Percentiles rank a stretch among this genome's conserved stretches.
Conservation (phyloP, 805 yeast genomes). For the Pichia cephalocereana region DNA sequence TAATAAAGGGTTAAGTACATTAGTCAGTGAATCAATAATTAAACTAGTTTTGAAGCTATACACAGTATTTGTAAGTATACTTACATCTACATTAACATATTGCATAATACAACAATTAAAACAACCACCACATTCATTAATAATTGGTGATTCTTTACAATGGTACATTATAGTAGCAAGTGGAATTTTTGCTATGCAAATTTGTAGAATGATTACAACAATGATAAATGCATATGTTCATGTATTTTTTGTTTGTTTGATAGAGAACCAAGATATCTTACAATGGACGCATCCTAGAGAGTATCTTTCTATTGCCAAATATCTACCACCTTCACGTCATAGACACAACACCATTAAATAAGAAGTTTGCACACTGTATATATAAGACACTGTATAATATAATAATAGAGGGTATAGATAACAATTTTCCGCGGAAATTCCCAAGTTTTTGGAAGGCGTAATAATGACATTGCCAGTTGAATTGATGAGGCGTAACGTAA, state of each 20-base stretch:
- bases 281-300: conserved; percentile 54
- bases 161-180: conserved; percentile 13
- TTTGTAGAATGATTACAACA: conserved; percentile 57
- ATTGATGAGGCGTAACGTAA: too few relatives aligned
- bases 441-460: too few relatives aligned
- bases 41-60: conserved; percentile 68
- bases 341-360: background rate
- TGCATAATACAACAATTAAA: conserved; percentile 31
- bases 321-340: background rate
- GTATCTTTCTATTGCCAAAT: background rate
- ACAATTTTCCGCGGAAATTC: background rate
- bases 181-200: conserved; percentile 62
- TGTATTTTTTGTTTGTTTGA: conserved; percentile 75
- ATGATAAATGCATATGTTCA: conserved; percentile 73
- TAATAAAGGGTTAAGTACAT: conserved; percentile 71
- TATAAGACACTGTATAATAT: background rate
- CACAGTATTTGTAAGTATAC: conserved; percentile 50
- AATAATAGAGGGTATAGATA: background rate
- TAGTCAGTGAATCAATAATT: conserved; percentile 76
- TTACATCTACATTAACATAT: background rate
- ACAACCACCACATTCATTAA: background rate
- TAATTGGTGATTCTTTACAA: conserved; percentile 13
- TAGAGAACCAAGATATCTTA: conserved; percentile 76
- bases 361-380: background rate
- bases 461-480: too few relatives aligned